phyloP scores from a whole-genome alignment of 495 filamentous ascomycete genomes.

The Penicillium paradoxum region DNA sequence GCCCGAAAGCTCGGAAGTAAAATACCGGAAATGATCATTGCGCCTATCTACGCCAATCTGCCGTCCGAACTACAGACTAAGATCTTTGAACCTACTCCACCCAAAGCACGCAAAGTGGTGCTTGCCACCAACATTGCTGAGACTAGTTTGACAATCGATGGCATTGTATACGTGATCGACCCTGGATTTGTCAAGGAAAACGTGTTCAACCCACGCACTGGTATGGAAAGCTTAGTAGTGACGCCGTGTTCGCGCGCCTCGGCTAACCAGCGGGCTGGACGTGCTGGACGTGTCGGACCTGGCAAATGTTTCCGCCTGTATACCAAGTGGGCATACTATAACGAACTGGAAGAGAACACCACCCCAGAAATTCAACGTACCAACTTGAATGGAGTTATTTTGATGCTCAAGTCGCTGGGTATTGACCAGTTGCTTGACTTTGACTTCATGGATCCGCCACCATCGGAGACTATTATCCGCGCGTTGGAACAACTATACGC shows the following conservation, averaged over 20 bases:
- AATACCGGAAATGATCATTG: constrained; percentile 79
- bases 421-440: constrained; percentile 94
- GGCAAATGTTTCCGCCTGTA: constrained; percentile 95
- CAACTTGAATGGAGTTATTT: constrained; percentile 76
- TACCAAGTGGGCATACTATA: constrained; percentile 90
- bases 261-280: constrained; percentile 86
- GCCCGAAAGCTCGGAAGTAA: constrained; percentile 74
- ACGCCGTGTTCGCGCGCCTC: constrained; percentile 92
- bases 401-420: constrained; percentile 84
- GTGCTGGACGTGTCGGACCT: constrained; percentile 87
- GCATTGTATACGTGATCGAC: constrained; percentile 88
- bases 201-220: constrained; percentile 83
- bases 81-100: constrained; percentile 85
- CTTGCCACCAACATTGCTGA: constrained; percentile 89
- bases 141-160: constrained; percentile 83
- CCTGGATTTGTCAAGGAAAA: constrained; percentile 95
- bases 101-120: constrained; percentile 76
- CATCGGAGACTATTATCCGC: constrained; percentile 84
- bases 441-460: constrained; percentile 94
- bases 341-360: constrained; percentile 89
- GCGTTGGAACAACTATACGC: constrained; percentile 91
- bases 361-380: constrained; percentile 93
- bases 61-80: constrained; percentile 81
- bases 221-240: constrained; percentile 87
- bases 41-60: constrained; percentile 85